These are phyloP conservation scores for Eutypa lata DNA, from an alignment of 2,329 filamentous ascomycete genomes.

Conservation along the genomic window DNA sequence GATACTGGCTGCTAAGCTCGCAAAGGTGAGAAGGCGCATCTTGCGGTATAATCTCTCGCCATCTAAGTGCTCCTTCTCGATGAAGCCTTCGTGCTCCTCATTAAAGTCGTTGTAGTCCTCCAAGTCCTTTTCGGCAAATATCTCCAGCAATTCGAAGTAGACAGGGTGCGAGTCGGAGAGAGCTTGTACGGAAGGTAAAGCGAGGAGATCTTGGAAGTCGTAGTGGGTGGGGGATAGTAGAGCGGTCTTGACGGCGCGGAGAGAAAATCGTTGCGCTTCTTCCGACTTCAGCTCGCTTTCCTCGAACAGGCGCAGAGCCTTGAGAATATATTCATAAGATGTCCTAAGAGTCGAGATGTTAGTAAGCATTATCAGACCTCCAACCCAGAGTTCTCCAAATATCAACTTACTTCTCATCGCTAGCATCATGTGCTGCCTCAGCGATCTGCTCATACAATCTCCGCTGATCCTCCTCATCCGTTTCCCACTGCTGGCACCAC, in stretches of 20 bases:
- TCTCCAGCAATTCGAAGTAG: conserved; percentile 89
- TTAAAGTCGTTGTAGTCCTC: conserved; percentile 96
- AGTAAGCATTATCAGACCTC: conserved; percentile 2
- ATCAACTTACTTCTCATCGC: conserved; percentile 67
- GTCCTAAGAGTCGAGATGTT: conserved; percentile 34
- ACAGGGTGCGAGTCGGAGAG: conserved; percentile 79
- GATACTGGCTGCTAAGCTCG: conserved; percentile 80
- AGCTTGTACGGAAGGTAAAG: conserved; percentile 78
- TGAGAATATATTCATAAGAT: conserved; percentile 66
- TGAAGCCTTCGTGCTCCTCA: conserved; percentile 82
- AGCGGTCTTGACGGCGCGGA: conserved; percentile 54
- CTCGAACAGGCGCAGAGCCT: conserved; percentile 60
- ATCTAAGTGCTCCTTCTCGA: conserved; percentile 73
- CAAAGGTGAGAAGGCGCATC: conserved; percentile 92
- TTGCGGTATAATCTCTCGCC: conserved; percentile 79
- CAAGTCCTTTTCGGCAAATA: conserved; percentile 90
- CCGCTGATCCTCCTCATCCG: conserved; percentile 77
- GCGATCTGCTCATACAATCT: conserved; percentile 81
- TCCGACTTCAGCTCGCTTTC: conserved; percentile 55
- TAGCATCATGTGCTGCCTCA: conserved; percentile 74
- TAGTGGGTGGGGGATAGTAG: conserved; percentile 55
- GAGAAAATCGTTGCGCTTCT: conserved; percentile 58
- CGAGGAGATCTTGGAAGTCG: conserved; percentile 78
- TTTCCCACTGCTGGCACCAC: conserved; percentile 82
- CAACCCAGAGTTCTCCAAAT: neutral